A percentile compares a stretch with the other conserved stretches of the same genome.
Conservation (phyloP, 1,284 basidiomycete genomes). For the Tremellales sp. region DNA sequence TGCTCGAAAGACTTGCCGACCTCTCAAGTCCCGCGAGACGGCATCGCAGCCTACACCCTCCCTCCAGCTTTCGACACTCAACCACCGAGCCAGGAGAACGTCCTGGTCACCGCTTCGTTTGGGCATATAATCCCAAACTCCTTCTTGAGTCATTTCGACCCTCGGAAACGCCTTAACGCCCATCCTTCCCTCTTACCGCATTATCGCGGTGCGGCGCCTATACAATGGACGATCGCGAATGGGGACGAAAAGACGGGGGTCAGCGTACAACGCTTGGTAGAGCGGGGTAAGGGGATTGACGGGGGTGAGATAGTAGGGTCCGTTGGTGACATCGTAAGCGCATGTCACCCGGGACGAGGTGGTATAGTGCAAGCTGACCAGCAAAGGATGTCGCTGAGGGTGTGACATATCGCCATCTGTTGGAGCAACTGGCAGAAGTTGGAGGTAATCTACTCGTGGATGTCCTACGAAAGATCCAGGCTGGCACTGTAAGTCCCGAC, state of each 20-base stretch:
- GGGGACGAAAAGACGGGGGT: slow-evolving; percentile 64
- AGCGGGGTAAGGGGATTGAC: slow-evolving; percentile 44
- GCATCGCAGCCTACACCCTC: slow-evolving; percentile 7
- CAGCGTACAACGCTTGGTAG: slow-evolving; percentile 54
- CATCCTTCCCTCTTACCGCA: slow-evolving; percentile 85
- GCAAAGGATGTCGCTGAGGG: slow-evolving; percentile 38
- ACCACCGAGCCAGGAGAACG: slow-evolving; percentile 52
- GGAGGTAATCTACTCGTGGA: slow-evolving; percentile 70
- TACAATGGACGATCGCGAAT: slow-evolving; percentile 76
- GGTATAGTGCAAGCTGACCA: not conserved
- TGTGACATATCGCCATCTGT: slow-evolving; percentile 57
- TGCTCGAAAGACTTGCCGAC: slow-evolving; percentile 3
- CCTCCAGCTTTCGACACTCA: slow-evolving; percentile 48
- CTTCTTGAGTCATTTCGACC: slow-evolving; percentile 64
- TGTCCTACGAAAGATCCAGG: slow-evolving; percentile 62
- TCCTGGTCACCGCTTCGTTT: slow-evolving; percentile 88
- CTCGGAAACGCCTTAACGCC: slow-evolving; percentile 71
- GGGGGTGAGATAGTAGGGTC: slow-evolving; percentile 47
- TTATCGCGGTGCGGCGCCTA: slow-evolving; percentile 88
- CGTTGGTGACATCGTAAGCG: slow-evolving; percentile 37
- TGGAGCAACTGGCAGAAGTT: slow-evolving; percentile 59
- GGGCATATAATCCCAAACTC: slow-evolving; percentile 74
- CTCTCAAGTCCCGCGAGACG: slow-evolving; percentile 4
- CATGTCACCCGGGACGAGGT: not conserved
- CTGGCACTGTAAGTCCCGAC: slow-evolving; percentile 53